These are phyloP conservation scores for Xylaria sp. DNA, from an alignment of 2,329 filamentous ascomycete species.

Conservation along the genomic window DNA sequence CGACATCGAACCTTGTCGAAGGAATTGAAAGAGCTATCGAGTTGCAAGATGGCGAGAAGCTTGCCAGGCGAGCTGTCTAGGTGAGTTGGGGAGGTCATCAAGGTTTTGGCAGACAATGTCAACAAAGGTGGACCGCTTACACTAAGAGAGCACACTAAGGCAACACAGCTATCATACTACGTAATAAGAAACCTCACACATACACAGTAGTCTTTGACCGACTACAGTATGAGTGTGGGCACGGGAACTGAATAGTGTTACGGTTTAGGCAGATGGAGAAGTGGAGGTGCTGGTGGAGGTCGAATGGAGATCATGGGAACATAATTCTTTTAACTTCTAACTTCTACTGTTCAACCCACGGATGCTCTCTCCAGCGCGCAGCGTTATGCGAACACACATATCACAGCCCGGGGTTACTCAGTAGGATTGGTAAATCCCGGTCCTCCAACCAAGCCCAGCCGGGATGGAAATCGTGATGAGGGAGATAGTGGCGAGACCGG, in stretches of 20 bases:
- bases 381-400: neutral
- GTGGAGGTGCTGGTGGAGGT: constrained; percentile 30
- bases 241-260: constrained; percentile 19
- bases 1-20: constrained; percentile 50
- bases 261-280: constrained; percentile 18
- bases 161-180: constrained; percentile 14
- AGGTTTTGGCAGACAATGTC: constrained; percentile 6
- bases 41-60: constrained; percentile 4
- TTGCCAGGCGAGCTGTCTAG: neutral
- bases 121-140: constrained; percentile 10
- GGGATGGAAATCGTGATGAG: neutral
- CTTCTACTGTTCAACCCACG: constrained; percentile 4
- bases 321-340: neutral
- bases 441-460: neutral
- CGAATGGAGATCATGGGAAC: constrained; percentile 3
- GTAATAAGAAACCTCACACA: constrained; percentile 17
- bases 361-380: neutral
- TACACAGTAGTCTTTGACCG: neutral
- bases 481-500: constrained; percentile 28
- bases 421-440: neutral
- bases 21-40: constrained; percentile 9
- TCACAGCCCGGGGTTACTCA: constrained; percentile 5
- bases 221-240: constrained; percentile 14
- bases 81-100: constrained; percentile 19
- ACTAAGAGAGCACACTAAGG: neutral